Conservation (phyloP, 2,329 filamentous ascomycete species). For the Lachnellula occidentalis region DNA sequence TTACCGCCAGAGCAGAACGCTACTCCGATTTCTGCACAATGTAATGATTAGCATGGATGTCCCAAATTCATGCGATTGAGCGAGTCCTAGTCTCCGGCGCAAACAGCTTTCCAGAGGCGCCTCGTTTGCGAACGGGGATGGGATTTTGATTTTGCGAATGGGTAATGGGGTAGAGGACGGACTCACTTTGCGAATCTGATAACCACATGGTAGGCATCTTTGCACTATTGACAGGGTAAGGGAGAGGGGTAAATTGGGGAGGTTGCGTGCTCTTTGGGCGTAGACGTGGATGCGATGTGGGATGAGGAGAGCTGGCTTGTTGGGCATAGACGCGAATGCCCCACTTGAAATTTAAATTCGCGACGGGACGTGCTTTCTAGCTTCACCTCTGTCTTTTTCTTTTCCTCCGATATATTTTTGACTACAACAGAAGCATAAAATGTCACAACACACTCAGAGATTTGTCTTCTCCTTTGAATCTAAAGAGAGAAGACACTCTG, state of each 20-base stretch:
- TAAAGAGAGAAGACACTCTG: background rate
- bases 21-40: slow-evolving; percentile 76
- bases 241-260: background rate
- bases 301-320: slow-evolving; percentile 12
- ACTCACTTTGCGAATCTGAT: slow-evolving; percentile 87
- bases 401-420: background rate
- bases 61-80: slow-evolving; percentile 10
- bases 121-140: background rate
- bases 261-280: background rate
- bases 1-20: slow-evolving; percentile 96
- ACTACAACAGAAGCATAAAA: background rate
- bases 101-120: slow-evolving; percentile 4
- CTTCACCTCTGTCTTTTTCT: too few species aligned
- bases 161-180: too few species aligned
- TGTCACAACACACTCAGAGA: slow-evolving; percentile 9
- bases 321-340: slow-evolving; percentile 1
- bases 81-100: slow-evolving; percentile 13
- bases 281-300: background rate
- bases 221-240: background rate
- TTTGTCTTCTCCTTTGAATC: background rate
- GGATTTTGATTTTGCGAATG: too few species aligned
- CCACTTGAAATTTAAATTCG: background rate
- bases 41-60: slow-evolving; percentile 24
- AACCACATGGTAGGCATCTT: slow-evolving; percentile 72
- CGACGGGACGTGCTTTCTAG: background rate